A percentile compares a stretch with the other conserved stretches of the same genome.
Conservation (phyloP, 257 asterid species). For the Solanum sparsipilum region DNA sequence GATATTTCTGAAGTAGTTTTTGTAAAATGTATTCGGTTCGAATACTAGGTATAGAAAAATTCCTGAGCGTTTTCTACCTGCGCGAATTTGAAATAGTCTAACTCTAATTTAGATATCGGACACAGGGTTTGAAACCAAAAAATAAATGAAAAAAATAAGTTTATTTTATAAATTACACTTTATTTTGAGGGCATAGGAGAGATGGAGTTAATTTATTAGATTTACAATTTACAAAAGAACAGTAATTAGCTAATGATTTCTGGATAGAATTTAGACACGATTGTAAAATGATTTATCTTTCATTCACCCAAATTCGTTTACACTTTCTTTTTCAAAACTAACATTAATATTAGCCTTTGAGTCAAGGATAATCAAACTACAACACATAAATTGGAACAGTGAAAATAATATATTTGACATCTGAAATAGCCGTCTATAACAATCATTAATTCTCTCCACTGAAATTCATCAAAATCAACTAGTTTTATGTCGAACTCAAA, state of each 20-base stretch:
- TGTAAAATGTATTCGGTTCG: neutral
- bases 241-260: neutral
- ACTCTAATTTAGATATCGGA: no score
- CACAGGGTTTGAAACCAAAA: no score
- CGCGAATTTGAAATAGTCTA: accelerated
- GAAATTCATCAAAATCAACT: no score
- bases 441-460: no score
- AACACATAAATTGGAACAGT: no score
- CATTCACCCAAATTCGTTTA: neutral
- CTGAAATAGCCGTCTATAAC: no score
- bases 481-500: no score
- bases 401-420: no score
- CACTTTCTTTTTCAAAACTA: neutral
- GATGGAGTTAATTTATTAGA: neutral
- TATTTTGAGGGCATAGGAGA: neutral
- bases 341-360: neutral
- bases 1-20: neutral
- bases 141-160: neutral
- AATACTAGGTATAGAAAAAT: no score
- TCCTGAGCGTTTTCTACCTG: no score
- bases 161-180: neutral
- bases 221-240: neutral
- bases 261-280: neutral
- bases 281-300: neutral
- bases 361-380: neutral